Evolutionary conservation across 441 rosid species (phyloP).

Genomic region (Pelargonium cotyledonis): DNA sequence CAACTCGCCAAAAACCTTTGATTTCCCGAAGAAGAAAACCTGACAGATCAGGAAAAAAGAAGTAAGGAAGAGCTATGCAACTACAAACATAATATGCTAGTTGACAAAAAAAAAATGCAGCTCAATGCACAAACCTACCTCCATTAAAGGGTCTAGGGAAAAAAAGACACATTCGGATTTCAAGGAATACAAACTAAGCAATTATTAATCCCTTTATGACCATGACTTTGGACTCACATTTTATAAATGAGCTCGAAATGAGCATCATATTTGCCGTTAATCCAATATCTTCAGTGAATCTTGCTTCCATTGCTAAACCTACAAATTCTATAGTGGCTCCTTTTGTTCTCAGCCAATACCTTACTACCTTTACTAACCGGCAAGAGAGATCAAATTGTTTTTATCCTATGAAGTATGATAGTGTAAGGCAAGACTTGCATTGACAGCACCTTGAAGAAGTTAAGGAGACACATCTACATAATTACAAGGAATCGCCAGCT

Average conservation of each 20-base stretch:
- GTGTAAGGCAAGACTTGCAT: too few relatives aligned
- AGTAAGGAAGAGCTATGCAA: background rate
- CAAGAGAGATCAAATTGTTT: too few relatives aligned
- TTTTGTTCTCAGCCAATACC: too few relatives aligned
- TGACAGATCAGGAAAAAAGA: slow-evolving; percentile 24
- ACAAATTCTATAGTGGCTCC: too few relatives aligned
- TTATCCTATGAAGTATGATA: too few relatives aligned
- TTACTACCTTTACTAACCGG: too few relatives aligned
- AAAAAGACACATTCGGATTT: background rate
- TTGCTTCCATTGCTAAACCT: too few relatives aligned
- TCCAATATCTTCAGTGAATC: too few relatives aligned
- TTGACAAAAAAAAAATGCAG: background rate
- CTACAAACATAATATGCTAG: background rate
- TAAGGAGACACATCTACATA: background rate
- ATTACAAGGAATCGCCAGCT: background rate
- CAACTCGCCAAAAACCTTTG: slow-evolving; percentile 79
- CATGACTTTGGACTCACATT: too few relatives aligned
- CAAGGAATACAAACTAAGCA: background rate
- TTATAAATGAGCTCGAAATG: too few relatives aligned
- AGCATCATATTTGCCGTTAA: too few relatives aligned
- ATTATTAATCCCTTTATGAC: too few relatives aligned
- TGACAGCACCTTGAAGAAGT: background rate
- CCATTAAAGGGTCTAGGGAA: background rate
- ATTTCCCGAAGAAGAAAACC: slow-evolving; percentile 76
- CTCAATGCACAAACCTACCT: background rate